Evolutionary conservation across 2,329 filamentous ascomycete genomes (phyloP).

Genomic region (Colletotrichum eremochloae): DNA sequence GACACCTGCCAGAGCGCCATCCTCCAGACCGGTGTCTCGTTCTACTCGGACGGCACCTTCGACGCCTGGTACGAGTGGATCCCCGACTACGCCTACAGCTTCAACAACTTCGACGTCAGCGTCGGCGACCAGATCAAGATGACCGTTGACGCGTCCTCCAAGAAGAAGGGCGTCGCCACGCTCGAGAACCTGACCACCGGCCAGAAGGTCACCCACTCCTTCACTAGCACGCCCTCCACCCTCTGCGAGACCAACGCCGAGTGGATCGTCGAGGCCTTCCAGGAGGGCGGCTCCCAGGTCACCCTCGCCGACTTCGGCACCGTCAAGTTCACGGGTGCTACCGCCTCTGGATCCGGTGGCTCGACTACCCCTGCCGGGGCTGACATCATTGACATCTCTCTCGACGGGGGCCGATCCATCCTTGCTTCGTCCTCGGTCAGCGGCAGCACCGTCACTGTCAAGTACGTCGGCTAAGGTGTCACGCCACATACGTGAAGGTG

Average conservation of each 20-base stretch:
- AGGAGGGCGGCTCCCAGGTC: constrained; percentile 45
- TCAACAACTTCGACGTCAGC: constrained; percentile 50
- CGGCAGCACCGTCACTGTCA: constrained; percentile 37
- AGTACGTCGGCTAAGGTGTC: constrained; percentile 22
- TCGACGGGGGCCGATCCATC: constrained; percentile 14
- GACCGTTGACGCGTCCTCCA: constrained; percentile 46
- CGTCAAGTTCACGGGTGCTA: constrained; percentile 46
- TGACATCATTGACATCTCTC: constrained; percentile 44
- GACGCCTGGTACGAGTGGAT: constrained; percentile 63
- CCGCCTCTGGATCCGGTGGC: constrained; percentile 45
- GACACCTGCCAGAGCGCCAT: constrained; percentile 57
- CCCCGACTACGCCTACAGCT: constrained; percentile 57
- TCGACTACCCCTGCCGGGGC: constrained; percentile 40
- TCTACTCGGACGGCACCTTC: constrained; percentile 53
- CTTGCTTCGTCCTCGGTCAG: constrained; percentile 36
- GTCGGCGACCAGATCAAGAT: constrained; percentile 50
- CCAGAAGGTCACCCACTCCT: constrained; percentile 63
- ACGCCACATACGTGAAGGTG: not conserved
- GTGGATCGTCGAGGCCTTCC: constrained; percentile 71
- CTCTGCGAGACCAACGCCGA: constrained; percentile 71
- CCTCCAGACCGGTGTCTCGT: constrained; percentile 59
- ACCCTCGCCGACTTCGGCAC: constrained; percentile 50
- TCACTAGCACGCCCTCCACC: constrained; percentile 57
- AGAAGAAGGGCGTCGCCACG: constrained; percentile 46
- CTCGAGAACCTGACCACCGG: constrained; percentile 65